A percentile compares a stretch with the other conserved stretches of the same genome.
phyloP scores from a whole-genome alignment of 75 land plant species.

The Larix kaempferi region DNA sequence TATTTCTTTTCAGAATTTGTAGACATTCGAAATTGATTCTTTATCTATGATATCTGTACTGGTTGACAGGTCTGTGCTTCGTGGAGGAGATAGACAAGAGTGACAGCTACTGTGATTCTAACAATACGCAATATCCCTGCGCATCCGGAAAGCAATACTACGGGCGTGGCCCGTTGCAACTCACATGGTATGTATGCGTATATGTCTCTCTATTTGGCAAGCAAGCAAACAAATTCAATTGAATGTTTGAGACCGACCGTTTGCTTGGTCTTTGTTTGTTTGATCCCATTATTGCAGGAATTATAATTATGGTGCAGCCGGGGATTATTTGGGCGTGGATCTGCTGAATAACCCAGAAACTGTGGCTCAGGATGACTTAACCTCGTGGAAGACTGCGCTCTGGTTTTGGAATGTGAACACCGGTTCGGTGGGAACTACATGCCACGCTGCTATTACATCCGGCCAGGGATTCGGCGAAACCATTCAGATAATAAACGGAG shows the following conservation, averaged over 20 bases:
- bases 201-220: too few species aligned
- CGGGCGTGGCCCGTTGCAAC: slow-evolving; percentile 13
- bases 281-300: neutral
- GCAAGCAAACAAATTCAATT: too few species aligned
- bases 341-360: neutral
- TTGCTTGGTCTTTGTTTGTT: too few species aligned
- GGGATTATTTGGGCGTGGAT: neutral
- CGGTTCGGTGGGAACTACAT: neutral
- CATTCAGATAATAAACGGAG: slow-evolving; percentile 27
- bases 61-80: slow-evolving; percentile 6
- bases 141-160: neutral
- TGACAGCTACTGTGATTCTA: neutral
- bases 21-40: too few species aligned
- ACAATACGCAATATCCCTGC: neutral
- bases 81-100: neutral
- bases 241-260: neutral
- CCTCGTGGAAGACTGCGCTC: neutral
- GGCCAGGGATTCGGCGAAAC: slow-evolving; percentile 45
- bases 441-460: slow-evolving; percentile 3
- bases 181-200: neutral
- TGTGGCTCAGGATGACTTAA: neutral
- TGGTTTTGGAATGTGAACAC: slow-evolving; percentile 12
- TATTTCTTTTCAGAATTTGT: too few species aligned
- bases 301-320: neutral
- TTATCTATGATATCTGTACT: too few species aligned